Evolutionary conservation across 768 basidiomycete species (phyloP).

Genomic region (Jaapia argillacea): DNA sequence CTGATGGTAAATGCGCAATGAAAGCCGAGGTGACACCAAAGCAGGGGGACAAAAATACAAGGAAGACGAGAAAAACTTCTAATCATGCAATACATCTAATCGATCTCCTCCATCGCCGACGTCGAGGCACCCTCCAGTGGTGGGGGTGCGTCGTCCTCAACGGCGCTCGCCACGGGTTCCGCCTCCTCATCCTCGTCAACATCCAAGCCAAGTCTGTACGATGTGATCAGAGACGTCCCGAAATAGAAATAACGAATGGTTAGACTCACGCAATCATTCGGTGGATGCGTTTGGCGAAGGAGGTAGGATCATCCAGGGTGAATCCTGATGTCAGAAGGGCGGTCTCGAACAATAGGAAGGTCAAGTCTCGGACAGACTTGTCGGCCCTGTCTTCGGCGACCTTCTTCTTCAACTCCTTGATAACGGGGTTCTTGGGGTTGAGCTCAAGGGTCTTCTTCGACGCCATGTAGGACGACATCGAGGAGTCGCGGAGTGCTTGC

Average conservation of each 20-base stretch:
- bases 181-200: constrained; percentile 72
- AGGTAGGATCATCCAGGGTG: constrained; percentile 89
- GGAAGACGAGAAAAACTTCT: too few relatives aligned
- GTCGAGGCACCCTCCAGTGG: constrained; percentile 51
- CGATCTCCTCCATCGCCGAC: constrained; percentile 97
- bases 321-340: constrained; percentile 93
- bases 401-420: constrained; percentile 94
- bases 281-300: constrained; percentile 93
- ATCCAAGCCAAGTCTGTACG: constrained; percentile 64
- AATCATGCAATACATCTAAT: too few relatives aligned
- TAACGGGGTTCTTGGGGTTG: constrained; percentile 84
- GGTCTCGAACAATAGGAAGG: constrained; percentile 94
- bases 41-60: not conserved
- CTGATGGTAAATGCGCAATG: not conserved
- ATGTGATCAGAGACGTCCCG: constrained; percentile 5
- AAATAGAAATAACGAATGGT: not conserved
- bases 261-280: constrained; percentile 82
- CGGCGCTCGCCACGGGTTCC: constrained; percentile 30
- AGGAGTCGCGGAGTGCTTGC: constrained; percentile 91
- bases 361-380: constrained; percentile 96
- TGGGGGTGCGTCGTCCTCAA: constrained; percentile 39
- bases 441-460: constrained; percentile 97
- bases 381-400: constrained; percentile 96
- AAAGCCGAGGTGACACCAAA: not conserved
- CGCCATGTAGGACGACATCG: constrained; percentile 99